A percentile compares a stretch with the other conserved stretches of the same genome.
phyloP scores from a whole-genome alignment of 495 filamentous ascomycete genomes.

The Astrothelium macrocarpum region DNA sequence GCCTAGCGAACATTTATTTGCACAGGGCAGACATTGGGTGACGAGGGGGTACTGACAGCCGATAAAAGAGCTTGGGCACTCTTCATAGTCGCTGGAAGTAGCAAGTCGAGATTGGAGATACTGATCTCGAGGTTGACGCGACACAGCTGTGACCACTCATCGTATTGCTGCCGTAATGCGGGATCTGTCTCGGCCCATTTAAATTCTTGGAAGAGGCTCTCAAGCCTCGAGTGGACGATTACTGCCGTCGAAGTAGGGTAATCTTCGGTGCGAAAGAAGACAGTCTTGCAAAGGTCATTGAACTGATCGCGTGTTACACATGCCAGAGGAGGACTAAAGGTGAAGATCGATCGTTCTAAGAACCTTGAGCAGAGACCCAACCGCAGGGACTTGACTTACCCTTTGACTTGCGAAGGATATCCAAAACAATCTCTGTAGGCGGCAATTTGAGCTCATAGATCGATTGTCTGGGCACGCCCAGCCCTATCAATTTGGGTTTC shows the following conservation, averaged over 20 bases:
- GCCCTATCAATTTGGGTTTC: not conserved
- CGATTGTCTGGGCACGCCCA: not conserved
- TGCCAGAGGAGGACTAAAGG: constrained; percentile 2
- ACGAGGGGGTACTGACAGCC: not conserved
- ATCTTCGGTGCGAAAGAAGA: constrained; percentile 3
- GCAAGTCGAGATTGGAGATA: constrained; percentile 2
- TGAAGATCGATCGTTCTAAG: not conserved
- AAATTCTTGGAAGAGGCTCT: constrained; percentile 45
- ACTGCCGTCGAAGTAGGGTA: constrained; percentile 4
- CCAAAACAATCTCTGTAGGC: constrained; percentile 1
- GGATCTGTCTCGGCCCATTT: constrained; percentile 29
- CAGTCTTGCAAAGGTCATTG: constrained; percentile 5
- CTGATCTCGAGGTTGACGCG: constrained; percentile 16
- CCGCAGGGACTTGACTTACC: not conserved
- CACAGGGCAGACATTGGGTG: not conserved
- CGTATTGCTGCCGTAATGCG: constrained; percentile 31
- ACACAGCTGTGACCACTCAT: constrained; percentile 43
- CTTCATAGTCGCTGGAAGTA: constrained; percentile 1
- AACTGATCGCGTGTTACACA: constrained; percentile 2
- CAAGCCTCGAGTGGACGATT: constrained; percentile 46
- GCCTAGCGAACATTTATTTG: constrained; percentile 1
- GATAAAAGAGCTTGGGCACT: constrained; percentile 1
- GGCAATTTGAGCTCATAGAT: constrained; percentile 6
- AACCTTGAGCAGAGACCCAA: not conserved
- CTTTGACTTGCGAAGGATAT: constrained; percentile 5